Conservation (phyloP, 2,329 filamentous ascomycete genomes). For the Didymella lethalis region DNA sequence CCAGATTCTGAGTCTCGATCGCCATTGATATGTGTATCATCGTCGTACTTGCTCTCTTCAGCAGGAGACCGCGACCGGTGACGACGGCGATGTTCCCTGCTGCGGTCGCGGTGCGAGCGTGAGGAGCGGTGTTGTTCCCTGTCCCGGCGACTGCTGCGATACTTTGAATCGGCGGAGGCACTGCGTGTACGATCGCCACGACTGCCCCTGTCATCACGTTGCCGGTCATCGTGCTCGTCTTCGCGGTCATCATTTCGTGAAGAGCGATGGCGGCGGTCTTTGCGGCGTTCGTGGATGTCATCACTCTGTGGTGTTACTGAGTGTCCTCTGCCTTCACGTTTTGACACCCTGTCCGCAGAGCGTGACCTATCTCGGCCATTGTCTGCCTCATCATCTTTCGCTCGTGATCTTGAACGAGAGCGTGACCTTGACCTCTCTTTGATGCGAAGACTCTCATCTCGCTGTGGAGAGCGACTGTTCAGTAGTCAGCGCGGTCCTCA, state of each 20-base stretch:
- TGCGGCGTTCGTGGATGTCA: conserved; percentile 46
- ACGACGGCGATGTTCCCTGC: conserved; percentile 55
- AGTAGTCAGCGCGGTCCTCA: conserved; percentile 12
- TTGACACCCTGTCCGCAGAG: conserved; percentile 56
- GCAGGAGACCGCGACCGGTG: conserved; percentile 54
- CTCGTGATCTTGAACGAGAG: conserved; percentile 49
- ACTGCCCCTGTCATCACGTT: conserved; percentile 59
- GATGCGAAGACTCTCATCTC: conserved; percentile 45
- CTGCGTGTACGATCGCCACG: conserved; percentile 67
- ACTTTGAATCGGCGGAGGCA: conserved; percentile 67
- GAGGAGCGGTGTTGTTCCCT: conserved; percentile 55
- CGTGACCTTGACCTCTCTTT: conserved; percentile 53
- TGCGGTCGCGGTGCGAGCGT: conserved; percentile 57
- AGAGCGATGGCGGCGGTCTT: conserved; percentile 57
- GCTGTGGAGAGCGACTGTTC: conserved; percentile 42
- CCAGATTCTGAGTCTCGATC: conserved; percentile 39
- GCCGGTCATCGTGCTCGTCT: conserved; percentile 47
- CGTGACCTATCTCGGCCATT: conserved; percentile 33
- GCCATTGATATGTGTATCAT: conserved; percentile 42
- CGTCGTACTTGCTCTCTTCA: conserved; percentile 40
- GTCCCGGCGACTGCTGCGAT: conserved; percentile 65
- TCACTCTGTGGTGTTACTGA: conserved; percentile 57
- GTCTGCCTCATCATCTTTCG: conserved; percentile 31
- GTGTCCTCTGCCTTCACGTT: conserved; percentile 58
- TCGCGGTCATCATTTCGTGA: conserved; percentile 52